These are phyloP conservation scores for Ophiostoma perfectum DNA, from an alignment of 2,329 filamentous ascomycete genomes.

Conservation along the genomic window DNA sequence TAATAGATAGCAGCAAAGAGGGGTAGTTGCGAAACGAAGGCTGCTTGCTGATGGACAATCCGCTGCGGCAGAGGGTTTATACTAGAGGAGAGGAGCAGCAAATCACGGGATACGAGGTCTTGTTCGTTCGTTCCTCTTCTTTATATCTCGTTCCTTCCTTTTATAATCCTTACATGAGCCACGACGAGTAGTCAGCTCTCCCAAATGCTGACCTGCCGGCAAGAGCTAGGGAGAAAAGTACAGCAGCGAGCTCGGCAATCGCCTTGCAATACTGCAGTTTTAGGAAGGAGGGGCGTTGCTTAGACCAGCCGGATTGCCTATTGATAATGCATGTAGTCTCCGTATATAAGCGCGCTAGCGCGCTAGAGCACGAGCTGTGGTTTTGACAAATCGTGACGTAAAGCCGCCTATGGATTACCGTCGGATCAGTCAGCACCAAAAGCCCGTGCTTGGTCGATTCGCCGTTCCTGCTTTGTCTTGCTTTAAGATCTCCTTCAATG, in stretches of 20 bases:
- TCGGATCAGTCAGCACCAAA: constrained; percentile 3
- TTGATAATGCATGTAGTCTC: constrained; percentile 4
- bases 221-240: neutral
- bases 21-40: neutral
- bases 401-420: constrained; percentile 3
- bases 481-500: neutral
- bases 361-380: constrained; percentile 1
- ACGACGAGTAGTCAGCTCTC: neutral
- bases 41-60: too few relatives aligned
- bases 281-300: neutral
- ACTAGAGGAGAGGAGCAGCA: neutral
- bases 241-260: too few relatives aligned
- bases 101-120: neutral
- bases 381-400: constrained; percentile 26
- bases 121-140: neutral
- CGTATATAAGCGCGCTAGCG: neutral
- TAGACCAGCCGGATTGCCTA: neutral
- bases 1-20: constrained; percentile 12
- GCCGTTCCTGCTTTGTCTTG: neutral
- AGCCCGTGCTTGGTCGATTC: neutral
- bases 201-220: too few relatives aligned
- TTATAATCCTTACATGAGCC: constrained; percentile 20
- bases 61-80: neutral
- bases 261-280: too few relatives aligned
- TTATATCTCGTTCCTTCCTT: neutral